Conservation (phyloP, 2,329 filamentous ascomycete genomes). For the Colletotrichum ledebouriae region DNA sequence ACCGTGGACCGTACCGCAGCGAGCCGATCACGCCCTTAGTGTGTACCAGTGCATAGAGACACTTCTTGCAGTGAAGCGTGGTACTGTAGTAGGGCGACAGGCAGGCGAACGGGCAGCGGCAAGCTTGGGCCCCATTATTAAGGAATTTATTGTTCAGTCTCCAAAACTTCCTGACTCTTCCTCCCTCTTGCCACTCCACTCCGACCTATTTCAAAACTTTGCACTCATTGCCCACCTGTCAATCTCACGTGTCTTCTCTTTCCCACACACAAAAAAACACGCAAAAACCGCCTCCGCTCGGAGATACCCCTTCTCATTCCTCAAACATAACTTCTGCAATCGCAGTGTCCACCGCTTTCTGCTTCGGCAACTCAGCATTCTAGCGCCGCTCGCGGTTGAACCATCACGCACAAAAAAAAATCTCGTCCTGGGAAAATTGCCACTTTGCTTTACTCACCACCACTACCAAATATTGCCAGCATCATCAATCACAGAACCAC, state of each 20-base stretch:
- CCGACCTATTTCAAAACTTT: slow-evolving; percentile 24
- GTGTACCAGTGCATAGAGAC: slow-evolving; percentile 8
- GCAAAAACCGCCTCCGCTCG: slow-evolving; percentile 13
- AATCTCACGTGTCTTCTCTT: slow-evolving; percentile 18
- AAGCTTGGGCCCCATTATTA: slow-evolving; percentile 30
- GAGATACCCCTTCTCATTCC: slow-evolving; percentile 13
- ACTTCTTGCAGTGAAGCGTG: background rate
- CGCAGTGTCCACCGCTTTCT: slow-evolving; percentile 19
- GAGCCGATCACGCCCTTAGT: too few species aligned
- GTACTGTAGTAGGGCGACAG: slow-evolving; percentile 7
- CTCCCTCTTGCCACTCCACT: slow-evolving; percentile 25
- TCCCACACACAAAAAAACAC: slow-evolving; percentile 24
- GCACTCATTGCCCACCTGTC: slow-evolving; percentile 19
- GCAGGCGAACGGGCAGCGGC: slow-evolving; percentile 3
- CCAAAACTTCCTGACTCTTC: slow-evolving; percentile 15
- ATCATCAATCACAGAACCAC: slow-evolving; percentile 25
- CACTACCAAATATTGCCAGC: slow-evolving; percentile 18
- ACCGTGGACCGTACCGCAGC: too few species aligned
- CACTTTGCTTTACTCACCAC: slow-evolving; percentile 10
- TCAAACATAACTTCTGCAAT: slow-evolving; percentile 16
- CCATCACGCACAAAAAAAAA: slow-evolving; percentile 23
- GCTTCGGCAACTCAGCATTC: slow-evolving; percentile 14
- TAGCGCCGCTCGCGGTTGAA: slow-evolving; percentile 26
- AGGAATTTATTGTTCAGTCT: slow-evolving; percentile 30
- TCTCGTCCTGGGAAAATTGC: slow-evolving; percentile 15